A percentile compares a stretch with the other conserved stretches of the same genome.
Conservation (phyloP, 257 asterid species). For the Lycium barbarum region DNA sequence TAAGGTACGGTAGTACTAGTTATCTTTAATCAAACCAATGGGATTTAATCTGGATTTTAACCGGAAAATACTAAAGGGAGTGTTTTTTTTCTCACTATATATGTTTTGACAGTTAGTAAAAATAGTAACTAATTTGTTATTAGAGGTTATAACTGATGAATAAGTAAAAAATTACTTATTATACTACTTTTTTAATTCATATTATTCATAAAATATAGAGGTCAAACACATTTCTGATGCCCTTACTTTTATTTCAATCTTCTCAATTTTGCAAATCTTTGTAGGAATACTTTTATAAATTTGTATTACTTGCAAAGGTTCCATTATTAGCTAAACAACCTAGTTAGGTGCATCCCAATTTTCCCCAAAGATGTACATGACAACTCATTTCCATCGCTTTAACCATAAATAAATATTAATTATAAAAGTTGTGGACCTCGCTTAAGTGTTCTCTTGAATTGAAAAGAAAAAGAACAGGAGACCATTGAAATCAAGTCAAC, state of each 20-base stretch:
- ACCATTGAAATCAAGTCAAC: not conserved
- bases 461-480: not conserved
- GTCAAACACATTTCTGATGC: too few species aligned
- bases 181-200: too few species aligned
- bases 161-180: too few species aligned
- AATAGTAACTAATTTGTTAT: too few species aligned
- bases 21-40: not conserved
- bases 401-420: slow-evolving; percentile 2
- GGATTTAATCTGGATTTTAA: not conserved
- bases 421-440: not conserved
- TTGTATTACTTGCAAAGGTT: not conserved
- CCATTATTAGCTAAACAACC: not conserved
- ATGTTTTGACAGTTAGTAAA: too few species aligned
- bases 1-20: not conserved
- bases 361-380: not conserved
- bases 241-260: not conserved
- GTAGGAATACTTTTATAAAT: not conserved
- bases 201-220: too few species aligned
- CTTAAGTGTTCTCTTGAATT: not conserved
- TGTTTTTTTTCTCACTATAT: not conserved
- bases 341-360: not conserved
- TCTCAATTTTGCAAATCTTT: not conserved
- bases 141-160: too few species aligned
- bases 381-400: not conserved
- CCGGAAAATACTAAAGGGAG: not conserved